Evolutionary conservation across 208 protist species (phyloP).

Genomic region (Naegleria lovaniensis): DNA sequence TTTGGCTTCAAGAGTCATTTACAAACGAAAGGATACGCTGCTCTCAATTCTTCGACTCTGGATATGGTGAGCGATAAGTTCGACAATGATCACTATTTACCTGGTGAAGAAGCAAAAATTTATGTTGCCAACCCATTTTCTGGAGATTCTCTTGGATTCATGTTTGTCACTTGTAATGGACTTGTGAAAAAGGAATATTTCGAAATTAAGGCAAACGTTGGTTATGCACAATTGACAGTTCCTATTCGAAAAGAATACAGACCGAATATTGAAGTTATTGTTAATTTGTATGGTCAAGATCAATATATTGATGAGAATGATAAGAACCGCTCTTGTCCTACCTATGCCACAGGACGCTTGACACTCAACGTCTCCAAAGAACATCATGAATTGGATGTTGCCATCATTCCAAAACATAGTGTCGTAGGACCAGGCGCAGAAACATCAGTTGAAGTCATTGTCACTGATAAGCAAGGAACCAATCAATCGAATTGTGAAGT

Average conservation of each 20-base stretch:
- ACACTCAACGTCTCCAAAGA: background rate
- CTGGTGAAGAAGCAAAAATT: background rate
- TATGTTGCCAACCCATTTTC: background rate
- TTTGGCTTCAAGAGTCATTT: background rate
- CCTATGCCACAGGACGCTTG: background rate
- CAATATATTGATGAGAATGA: background rate
- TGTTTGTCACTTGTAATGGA: background rate
- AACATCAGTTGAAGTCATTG: background rate
- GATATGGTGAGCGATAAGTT: background rate
- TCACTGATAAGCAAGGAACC: background rate
- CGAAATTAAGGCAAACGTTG: background rate
- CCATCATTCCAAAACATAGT: background rate
- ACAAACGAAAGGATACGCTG: background rate
- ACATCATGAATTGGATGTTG: background rate
- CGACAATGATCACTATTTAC: background rate
- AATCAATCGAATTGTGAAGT: background rate
- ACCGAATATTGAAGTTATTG: background rate
- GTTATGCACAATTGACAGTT: background rate
- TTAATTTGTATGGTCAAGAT: background rate
- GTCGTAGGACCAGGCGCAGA: background rate
- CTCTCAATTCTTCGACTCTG: background rate
- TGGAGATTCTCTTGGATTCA: background rate
- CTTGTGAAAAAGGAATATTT: background rate
- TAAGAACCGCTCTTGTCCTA: no score
- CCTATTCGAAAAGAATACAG: background rate